Conservation (phyloP, 1,139 yeast genomes). For the Sugiyamaella paludigena region DNA sequence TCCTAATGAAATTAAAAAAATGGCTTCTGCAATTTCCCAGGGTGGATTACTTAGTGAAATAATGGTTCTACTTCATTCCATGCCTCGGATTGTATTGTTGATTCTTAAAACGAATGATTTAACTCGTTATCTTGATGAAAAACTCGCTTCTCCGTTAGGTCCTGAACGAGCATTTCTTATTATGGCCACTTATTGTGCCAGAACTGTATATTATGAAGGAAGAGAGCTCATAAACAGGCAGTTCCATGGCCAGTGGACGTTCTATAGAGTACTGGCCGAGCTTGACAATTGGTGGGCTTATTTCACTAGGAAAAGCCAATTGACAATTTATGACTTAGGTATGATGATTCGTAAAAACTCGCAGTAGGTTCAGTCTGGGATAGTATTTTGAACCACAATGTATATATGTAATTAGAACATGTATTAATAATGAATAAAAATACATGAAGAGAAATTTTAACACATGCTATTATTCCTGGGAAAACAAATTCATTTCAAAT, state of each 20-base stretch:
- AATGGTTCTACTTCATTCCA: slow-evolving; percentile 72
- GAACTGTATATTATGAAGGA: slow-evolving; percentile 68
- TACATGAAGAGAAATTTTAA: background rate
- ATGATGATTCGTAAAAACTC: slow-evolving; percentile 7
- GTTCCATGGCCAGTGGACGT: slow-evolving; percentile 38
- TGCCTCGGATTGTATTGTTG: slow-evolving; percentile 83
- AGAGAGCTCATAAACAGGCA: slow-evolving; percentile 42
- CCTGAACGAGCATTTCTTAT: slow-evolving; percentile 85
- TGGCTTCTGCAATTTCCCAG: slow-evolving; percentile 57
- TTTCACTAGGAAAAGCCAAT: slow-evolving; percentile 52
- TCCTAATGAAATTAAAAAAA: slow-evolving; percentile 55
- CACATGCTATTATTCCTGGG: too few species aligned
- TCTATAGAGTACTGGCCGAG: slow-evolving; percentile 24
- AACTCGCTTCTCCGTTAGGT: slow-evolving; percentile 77
- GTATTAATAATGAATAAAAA: background rate
- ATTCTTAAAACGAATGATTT: slow-evolving; percentile 92
- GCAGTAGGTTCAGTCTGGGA: background rate
- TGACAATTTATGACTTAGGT: slow-evolving; percentile 53
- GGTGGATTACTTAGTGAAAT: slow-evolving; percentile 68
- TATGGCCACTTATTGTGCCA: slow-evolving; percentile 87
- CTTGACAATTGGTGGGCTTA: slow-evolving; percentile 48
- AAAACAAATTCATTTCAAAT: too few species aligned
- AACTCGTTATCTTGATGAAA: slow-evolving; percentile 84
- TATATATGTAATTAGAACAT: slow-evolving; percentile 2
- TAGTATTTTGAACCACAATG: background rate